Base-by-base conservation (phyloP, 148 eudicot genomes). In the Vaccinium darrowii region DNA sequence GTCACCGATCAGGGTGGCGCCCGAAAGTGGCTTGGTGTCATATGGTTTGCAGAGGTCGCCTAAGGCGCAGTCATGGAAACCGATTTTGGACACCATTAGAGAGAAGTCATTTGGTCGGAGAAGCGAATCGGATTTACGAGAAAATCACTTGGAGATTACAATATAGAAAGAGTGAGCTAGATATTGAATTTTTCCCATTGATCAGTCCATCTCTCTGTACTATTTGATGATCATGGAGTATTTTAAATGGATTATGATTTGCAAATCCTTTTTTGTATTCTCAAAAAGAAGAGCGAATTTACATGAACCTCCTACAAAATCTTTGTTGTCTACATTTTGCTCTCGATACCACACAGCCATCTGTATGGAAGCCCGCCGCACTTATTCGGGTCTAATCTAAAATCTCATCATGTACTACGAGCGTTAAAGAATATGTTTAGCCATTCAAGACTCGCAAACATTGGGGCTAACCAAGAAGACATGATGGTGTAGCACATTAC, bases 91-190 rank as follows among this genome's bases (percentile, higher is more conserved):
- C 53, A 88, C 88, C 30, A 88, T 90, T 51, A 76, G 85, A 25
- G 91, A 90, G 80, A 84, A 21, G 14, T 86, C 90, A 3, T 88
- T 86, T 53, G 83, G 67, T 83, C 81, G 84, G 69, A 83, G 87
- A 65, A 83, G 87, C 60, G 90, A 88, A 43, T 88, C 90, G 1
- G 90, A 90, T 76, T 86, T 87, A 80, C 85, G 33, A 62, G 86
- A 87, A 81, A 81, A 73, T 19, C 57, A 72, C 11, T 71, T 23
- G 69, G 71, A 80, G 83, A 21, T 47, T 49, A 18, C n/a, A n/a
- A 54, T 53, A 21, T 54, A 54, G 65, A 7, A n/a, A 43, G 57
- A 49, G 30, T 51, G 80, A 51, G 2, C 0, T 4, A 77, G 36
- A 21, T 77, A 16, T 51, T 14, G 39, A 36, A 2, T 36, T 76